These are phyloP conservation scores for Claviceps humidiphila DNA, from an alignment of 2,329 filamentous ascomycete species.

Conservation along the genomic window DNA sequence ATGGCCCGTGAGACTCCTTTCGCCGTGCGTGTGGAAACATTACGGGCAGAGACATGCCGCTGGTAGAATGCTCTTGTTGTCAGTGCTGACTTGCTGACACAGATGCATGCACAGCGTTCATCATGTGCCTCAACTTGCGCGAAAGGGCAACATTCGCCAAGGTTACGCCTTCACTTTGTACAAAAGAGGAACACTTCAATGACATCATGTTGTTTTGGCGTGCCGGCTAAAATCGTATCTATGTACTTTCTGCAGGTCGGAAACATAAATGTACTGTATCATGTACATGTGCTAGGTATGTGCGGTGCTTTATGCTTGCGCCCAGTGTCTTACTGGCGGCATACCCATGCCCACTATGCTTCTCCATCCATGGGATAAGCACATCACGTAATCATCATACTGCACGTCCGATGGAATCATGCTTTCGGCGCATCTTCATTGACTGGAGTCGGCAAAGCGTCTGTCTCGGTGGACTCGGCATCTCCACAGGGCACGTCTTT, in stretches of 20 bases:
- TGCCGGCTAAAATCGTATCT: background rate
- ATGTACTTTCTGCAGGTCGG: background rate
- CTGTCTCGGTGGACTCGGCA: background rate
- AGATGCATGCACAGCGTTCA: no score
- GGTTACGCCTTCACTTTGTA: no score
- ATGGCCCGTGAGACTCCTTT: no score
- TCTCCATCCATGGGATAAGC: background rate
- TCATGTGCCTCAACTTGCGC: no score
- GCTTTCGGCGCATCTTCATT: background rate
- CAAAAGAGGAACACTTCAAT: no score
- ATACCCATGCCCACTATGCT: background rate
- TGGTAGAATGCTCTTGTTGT: no score
- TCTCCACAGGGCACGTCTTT: constrained; percentile 15
- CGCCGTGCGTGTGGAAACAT: no score
- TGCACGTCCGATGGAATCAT: background rate
- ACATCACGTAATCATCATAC: background rate
- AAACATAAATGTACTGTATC: background rate
- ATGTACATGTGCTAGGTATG: no score
- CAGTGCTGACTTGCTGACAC: no score
- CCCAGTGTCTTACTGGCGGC: background rate
- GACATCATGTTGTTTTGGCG: background rate
- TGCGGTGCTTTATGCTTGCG: no score
- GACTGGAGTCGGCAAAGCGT: background rate
- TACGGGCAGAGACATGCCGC: no score
- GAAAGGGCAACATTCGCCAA: no score